Evolutionary conservation across 805 yeast genomes (phyloP), one percentile per base, ranked within the genome.

Genomic region (Cyberlindnera misumaiensis): DNA sequence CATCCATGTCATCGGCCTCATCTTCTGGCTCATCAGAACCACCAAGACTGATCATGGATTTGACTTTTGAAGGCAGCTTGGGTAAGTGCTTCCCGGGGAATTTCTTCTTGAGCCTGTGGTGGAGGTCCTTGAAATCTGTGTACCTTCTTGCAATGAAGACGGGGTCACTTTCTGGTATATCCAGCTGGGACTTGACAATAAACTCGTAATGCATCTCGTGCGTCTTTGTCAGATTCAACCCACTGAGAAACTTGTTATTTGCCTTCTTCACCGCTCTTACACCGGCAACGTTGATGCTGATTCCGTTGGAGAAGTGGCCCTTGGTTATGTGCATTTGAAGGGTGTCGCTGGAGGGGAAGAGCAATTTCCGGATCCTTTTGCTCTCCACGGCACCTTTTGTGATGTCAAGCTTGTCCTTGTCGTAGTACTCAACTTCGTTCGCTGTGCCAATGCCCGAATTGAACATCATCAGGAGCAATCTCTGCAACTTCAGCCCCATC

Each of bases 21-120:
- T 25, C 34, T 4, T n/a, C 29, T 3, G 31, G 40, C 11, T 28
- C 37, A 10, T 15, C 20, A 18, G 26, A 14, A 9, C 28, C 37
- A 5, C 47, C 51, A 9, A 53, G 39, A 40, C 62, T 66, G 28
- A 65, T 46, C 39, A 53, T 55, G 32, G 59, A 52, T 42, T 67
- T 69, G 26, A 71, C 70, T 50, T 75, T 78, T 27, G 64, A 66
- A 0, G 93, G 93, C 16, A 83, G 52, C 10, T 58, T 62, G 4
- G 81, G 77, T 15, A 83, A 57, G 9, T 72, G 73, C 38, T 77
- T 73, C 0, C 90, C 94, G 0, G 96, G 95, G 48, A 75, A 83
- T 33, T 60, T 63, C 29, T 63, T 62, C 43, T 68, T 71, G 39
- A 88, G 59, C n/a, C 55, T 51, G 18, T 62, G 59, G 41, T 80